Conservation (phyloP, 176 grass and related monocot species). For the Aegilops umbellulata region DNA sequence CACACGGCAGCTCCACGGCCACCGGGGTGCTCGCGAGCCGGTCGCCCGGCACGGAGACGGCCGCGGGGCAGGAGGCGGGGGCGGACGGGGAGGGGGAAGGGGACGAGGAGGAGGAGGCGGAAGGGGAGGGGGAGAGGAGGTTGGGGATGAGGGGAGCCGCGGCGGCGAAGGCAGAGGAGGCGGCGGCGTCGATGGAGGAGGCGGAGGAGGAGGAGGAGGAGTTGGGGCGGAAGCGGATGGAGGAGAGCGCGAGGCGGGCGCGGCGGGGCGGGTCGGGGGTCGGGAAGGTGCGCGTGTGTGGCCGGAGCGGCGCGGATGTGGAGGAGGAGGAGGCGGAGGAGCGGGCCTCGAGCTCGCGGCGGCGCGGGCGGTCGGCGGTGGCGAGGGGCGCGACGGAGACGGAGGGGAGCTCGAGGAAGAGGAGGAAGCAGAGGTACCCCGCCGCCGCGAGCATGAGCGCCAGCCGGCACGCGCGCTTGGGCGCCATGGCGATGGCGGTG, state of each 20-base stretch:
- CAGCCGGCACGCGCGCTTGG: conserved; percentile 38
- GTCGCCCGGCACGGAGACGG: conserved; percentile 24
- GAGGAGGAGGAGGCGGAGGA: background rate
- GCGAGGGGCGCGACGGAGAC: conserved; percentile 25
- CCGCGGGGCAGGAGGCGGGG: conserved; percentile 33
- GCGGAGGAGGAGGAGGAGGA: background rate
- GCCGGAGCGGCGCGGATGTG: background rate
- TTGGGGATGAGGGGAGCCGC: background rate
- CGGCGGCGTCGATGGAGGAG: conserved; percentile 27
- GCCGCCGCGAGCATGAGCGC: conserved; percentile 37
- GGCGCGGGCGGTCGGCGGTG: conserved; percentile 14
- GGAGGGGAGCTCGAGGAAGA: conserved; percentile 51
- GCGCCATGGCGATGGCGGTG: conserved; percentile 42
- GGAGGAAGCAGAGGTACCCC: conserved; percentile 44
- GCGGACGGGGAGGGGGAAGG: background rate
- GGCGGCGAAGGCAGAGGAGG: conserved; percentile 40
- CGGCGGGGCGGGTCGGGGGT: background rate
- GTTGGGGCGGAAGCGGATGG: conserved; percentile 17
- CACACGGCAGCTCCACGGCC: conserved; percentile 63
- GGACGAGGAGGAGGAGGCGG: background rate
- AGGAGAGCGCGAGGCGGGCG: conserved; percentile 31
- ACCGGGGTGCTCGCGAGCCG: background rate
- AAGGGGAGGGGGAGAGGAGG: background rate
- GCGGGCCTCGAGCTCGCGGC: conserved; percentile 33
- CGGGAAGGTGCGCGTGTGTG: conserved; percentile 5